Percentiles rank a stretch among this genome's conserved stretches.
phyloP scores from a whole-genome alignment of 179 eudicot species.

The Vitellaria paradoxa region DNA sequence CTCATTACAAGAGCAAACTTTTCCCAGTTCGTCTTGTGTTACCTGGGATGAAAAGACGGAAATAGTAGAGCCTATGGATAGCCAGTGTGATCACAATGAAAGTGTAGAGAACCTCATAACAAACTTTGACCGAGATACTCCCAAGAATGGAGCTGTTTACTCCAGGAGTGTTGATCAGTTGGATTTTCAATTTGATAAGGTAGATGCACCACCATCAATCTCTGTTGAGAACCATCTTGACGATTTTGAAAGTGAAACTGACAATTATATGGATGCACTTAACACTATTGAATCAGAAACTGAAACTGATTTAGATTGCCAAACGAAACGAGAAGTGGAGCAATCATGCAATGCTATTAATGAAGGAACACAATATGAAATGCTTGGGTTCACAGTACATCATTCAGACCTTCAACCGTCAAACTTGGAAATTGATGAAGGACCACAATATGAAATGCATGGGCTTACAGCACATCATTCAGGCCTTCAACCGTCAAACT shows the following conservation, averaged over 20 bases:
- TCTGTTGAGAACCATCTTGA: conserved; percentile 38
- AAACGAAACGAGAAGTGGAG: conserved; percentile 36
- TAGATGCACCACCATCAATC: conserved; percentile 16
- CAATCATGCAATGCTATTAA: conserved; percentile 17
- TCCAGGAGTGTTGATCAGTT: conserved; percentile 21
- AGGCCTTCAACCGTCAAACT: conserved; percentile 23
- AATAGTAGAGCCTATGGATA: conserved; percentile 35
- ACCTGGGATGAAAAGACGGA: conserved; percentile 81
- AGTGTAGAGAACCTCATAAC: conserved; percentile 26
- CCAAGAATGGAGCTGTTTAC: conserved; percentile 27
- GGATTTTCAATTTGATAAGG: conserved; percentile 30
- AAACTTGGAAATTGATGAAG: conserved; percentile 24
- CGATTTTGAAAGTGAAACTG: conserved; percentile 86
- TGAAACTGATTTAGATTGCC: conserved; percentile 71
- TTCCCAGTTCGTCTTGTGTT: conserved; percentile 42
- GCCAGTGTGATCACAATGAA: conserved; percentile 27
- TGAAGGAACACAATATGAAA: conserved; percentile 17
- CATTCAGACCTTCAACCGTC: conserved; percentile 22
- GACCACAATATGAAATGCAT: conserved; percentile 16
- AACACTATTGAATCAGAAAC: conserved; percentile 86
- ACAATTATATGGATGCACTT: conserved; percentile 82
- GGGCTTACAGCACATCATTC: conserved; percentile 7
- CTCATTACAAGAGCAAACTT: conserved; percentile 32
- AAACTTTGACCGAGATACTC: conserved; percentile 22
- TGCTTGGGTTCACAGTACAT: conserved; percentile 1